Evolutionary conservation across 768 basidiomycete genomes (phyloP).

Genomic region (Calocybe indica): DNA sequence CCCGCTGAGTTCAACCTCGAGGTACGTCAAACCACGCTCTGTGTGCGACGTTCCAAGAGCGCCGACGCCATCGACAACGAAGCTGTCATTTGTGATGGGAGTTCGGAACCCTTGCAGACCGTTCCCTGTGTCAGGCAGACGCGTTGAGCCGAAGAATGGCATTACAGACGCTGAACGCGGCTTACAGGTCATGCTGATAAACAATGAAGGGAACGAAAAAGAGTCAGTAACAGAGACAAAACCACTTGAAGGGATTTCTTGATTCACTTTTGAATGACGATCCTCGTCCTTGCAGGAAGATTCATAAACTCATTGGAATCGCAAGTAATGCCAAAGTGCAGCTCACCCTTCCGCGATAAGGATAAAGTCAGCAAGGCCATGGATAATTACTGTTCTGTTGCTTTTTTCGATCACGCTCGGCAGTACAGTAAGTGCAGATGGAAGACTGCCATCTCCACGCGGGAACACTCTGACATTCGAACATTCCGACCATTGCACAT

Average conservation of each 20-base stretch:
- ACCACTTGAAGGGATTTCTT: too few species aligned
- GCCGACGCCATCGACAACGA: constrained; percentile 67
- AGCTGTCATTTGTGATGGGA: constrained; percentile 58
- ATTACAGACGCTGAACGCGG: background rate
- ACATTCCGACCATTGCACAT: constrained; percentile 62
- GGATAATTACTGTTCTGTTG: constrained; percentile 58
- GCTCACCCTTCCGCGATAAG: constrained; percentile 69
- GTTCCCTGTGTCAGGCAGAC: constrained; percentile 33
- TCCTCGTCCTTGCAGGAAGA: constrained; percentile 36
- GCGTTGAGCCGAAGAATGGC: background rate
- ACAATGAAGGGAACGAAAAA: background rate
- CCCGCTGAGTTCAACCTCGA: constrained; percentile 62
- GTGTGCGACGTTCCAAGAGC: constrained; percentile 58
- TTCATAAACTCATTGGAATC: background rate
- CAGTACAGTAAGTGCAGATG: constrained; percentile 58
- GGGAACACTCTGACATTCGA: constrained; percentile 56
- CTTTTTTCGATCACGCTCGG: constrained; percentile 76
- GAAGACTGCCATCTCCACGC: constrained; percentile 52
- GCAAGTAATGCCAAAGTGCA: background rate
- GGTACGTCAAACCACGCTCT: constrained; percentile 64
- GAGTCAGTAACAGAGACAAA: background rate
- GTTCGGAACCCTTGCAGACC: constrained; percentile 71
- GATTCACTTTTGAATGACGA: constrained; percentile 59
- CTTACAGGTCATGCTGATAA: constrained; percentile 37
- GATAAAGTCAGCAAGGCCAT: constrained; percentile 70